A percentile compares a stretch with the other conserved stretches of the same genome.
These are phyloP conservation scores for Claviceps digitariae DNA, from an alignment of 2,329 filamentous ascomycete genomes.

Conservation along the genomic window DNA sequence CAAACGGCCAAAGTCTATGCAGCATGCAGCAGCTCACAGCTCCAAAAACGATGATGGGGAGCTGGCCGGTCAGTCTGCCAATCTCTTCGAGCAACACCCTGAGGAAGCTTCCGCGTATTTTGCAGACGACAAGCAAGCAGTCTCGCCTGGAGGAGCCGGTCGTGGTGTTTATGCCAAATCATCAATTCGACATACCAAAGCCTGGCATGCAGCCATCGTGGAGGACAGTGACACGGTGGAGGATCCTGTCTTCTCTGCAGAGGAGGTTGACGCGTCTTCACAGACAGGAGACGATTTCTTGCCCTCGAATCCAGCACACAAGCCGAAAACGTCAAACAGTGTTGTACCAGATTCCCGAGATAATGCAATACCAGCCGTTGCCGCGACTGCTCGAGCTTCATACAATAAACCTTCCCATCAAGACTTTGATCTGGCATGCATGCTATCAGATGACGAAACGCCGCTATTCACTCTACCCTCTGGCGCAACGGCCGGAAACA, in stretches of 20 bases:
- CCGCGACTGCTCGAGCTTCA: neutral
- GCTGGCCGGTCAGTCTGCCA: slow-evolving; percentile 1
- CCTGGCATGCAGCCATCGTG: neutral
- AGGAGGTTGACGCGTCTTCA: slow-evolving; percentile 1
- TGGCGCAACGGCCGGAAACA: neutral
- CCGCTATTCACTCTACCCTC: slow-evolving; percentile 13
- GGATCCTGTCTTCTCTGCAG: slow-evolving; percentile 3
- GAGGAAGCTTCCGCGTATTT: slow-evolving; percentile 2
- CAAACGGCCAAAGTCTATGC: slow-evolving; percentile 1
- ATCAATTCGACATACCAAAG: neutral
- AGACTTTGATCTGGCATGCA: slow-evolving; percentile 8
- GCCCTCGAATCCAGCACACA: slow-evolving; percentile 1
- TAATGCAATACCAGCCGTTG: neutral
- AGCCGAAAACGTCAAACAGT: neutral
- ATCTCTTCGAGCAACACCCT: slow-evolving; percentile 5
- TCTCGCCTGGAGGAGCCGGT: neutral
- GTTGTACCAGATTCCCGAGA: slow-evolving; percentile 19
- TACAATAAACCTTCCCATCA: neutral
- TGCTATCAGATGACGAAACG: slow-evolving; percentile 24
- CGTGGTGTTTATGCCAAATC: neutral
- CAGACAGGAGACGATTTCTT: slow-evolving; percentile 5
- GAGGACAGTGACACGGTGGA: slow-evolving; percentile 6
- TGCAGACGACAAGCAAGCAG: neutral
- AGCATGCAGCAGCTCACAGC: neutral
- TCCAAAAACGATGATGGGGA: neutral